Percentiles rank a stretch among this genome's conserved stretches.
phyloP scores from a whole-genome alignment of 192 early-diverging fungal genomes.

The Chytriomyces sp. region DNA sequence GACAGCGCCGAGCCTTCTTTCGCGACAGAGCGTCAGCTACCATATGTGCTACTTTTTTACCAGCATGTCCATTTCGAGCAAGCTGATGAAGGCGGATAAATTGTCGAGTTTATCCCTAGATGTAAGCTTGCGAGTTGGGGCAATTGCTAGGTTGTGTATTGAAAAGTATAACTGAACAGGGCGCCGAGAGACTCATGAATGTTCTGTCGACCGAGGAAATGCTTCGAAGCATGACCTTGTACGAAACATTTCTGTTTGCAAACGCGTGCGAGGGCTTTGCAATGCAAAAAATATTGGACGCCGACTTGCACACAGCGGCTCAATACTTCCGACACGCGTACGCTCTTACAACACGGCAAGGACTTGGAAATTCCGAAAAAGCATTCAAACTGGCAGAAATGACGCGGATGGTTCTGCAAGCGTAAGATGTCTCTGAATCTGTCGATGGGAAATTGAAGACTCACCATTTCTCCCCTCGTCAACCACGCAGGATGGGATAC shows the following conservation, averaged over 20 bases:
- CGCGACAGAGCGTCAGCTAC: not conserved
- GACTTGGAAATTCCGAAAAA: constrained; percentile 4
- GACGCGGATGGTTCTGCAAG: not conserved
- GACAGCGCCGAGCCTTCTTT: constrained; percentile 2
- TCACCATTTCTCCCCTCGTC: not conserved
- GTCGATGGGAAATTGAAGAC: not conserved
- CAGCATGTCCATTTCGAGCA: not conserved
- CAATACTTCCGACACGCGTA: not conserved
- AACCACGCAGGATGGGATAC: not conserved
- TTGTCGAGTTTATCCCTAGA: not conserved
- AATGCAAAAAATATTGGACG: not conserved
- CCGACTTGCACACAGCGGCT: not conserved
- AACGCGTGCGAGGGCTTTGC: not conserved
- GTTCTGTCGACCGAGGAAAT: not conserved
- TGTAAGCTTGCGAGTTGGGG: no score
- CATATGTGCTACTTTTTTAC: constrained; percentile 4
- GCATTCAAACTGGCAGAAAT: not conserved
- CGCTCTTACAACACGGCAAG: constrained; percentile 9
- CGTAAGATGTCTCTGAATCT: not conserved
- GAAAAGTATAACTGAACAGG: not conserved
- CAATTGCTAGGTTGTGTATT: no score
- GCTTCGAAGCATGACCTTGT: not conserved
- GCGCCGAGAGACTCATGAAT: not conserved
- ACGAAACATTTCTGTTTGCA: constrained; percentile 8
- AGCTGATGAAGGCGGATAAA: not conserved